Base-by-base conservation (phyloP, 2,329 filamentous ascomycete species). In the Cordyceps javanica region DNA sequence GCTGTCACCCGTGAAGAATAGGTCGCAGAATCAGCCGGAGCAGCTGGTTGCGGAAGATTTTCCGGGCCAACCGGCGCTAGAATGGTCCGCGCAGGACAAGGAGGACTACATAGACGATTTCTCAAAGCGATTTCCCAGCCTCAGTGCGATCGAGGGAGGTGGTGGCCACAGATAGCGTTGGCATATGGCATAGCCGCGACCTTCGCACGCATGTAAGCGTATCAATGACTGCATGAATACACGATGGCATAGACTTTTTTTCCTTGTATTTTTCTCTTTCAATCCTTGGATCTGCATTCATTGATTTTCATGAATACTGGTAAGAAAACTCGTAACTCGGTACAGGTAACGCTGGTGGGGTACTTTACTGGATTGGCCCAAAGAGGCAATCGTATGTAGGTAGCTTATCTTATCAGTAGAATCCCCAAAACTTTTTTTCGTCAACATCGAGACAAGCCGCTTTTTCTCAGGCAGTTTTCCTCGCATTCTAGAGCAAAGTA, bases 91-190 rank as follows among this genome's bases (percentile, higher is more conserved):
- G 3, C 74, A 77, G 62, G 80, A 86, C 64, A 82, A 78, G 67
- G 83, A 85, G 46, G 89, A 91, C 63, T 87, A 87, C 65, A 70
- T 87, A 45, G 72, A 74, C 59, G 72, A 90, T 67, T 97, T 97
- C 69, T 87, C 86, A 60, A 91, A 91, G 72, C 80, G 91, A 59
- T 97, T 91, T 72, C 93, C 93, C 1, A 95, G 89, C 68, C 75
- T 97, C 59, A 87, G 86, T 57, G 83, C 90, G 10, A 82, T 97
- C 64, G 92, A 97, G 49, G 53, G 58, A 23, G 45, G 44, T 14
- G 28, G 46, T 8, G 13, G 19, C 8, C 16, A 28, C 14, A 45
- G 49, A 34, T 51, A 58, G 25, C 44, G n/a, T 48, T 46, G 32
- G n/a, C 50, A 53, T 58, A 42, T 45, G 53, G 34, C 39, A 5